A percentile compares a stretch with the other conserved stretches of the same genome.
Conservation (phyloP, 768 basidiomycete species). For the Pholiota molesta region DNA sequence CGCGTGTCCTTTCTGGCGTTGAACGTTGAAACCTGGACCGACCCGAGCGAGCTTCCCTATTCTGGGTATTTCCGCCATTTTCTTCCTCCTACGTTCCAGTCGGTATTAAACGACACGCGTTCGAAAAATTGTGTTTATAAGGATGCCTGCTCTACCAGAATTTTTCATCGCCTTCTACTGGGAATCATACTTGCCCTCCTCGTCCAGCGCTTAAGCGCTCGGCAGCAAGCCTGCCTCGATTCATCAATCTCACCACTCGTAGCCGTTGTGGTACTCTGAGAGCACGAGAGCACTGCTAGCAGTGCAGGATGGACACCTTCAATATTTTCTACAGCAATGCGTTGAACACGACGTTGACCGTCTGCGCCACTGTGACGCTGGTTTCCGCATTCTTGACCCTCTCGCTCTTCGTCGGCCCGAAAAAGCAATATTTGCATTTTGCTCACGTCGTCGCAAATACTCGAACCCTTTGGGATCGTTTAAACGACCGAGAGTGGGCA, state of each 20-base stretch:
- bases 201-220: neutral
- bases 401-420: neutral
- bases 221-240: neutral
- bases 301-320: neutral
- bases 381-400: neutral
- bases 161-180: neutral
- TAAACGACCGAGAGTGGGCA: neutral
- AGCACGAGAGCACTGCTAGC: neutral
- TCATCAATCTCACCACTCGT: neutral
- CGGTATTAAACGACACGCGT: neutral
- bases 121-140: neutral
- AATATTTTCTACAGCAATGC: neutral
- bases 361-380: neutral
- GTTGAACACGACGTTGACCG: neutral
- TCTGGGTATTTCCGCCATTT: neutral
- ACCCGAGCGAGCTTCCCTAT: neutral
- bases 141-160: neutral
- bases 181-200: neutral
- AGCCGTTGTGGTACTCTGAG: neutral
- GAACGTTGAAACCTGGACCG: neutral
- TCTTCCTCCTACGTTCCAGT: neutral
- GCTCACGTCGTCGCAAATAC: neutral
- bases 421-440: neutral
- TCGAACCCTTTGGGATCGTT: neutral
- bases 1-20: neutral